Evolutionary conservation across 257 asterid species (phyloP).

Genomic region (Ligustrum vulgare): DNA sequence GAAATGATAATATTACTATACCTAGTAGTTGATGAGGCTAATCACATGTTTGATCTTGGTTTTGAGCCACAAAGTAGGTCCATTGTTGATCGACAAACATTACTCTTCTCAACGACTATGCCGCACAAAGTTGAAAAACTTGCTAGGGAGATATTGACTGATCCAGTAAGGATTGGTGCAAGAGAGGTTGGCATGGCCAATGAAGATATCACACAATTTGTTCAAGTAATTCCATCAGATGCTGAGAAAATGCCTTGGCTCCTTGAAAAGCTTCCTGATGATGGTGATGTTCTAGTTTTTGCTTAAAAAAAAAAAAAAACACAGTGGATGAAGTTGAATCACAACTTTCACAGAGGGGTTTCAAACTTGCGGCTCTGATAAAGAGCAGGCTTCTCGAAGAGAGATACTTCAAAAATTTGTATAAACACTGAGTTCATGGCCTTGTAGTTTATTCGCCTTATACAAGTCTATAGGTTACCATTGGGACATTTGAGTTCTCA

Average conservation of each 20-base stretch:
- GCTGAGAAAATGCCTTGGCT: conserved; percentile 90
- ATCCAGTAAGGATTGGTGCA: conserved; percentile 89
- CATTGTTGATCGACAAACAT: conserved; percentile 89
- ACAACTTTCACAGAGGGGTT: conserved; percentile 63
- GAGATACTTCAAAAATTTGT: conserved; percentile 83
- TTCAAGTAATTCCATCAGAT: conserved; percentile 77
- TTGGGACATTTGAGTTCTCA: too few relatives aligned
- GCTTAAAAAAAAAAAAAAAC: conserved; percentile 91
- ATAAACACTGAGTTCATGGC: too few relatives aligned
- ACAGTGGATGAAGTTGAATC: conserved; percentile 87
- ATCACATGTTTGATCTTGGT: conserved; percentile 99
- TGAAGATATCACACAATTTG: conserved; percentile 92
- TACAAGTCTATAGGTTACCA: too few relatives aligned
- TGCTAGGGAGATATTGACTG: conserved; percentile 91
- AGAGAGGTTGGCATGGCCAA: conserved; percentile 99
- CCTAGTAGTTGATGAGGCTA: conserved; percentile 97
- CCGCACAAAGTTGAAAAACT: conserved; percentile 94
- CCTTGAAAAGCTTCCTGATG: conserved; percentile 90
- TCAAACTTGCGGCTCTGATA: conserved; percentile 93
- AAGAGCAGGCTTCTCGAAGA: conserved; percentile 95
- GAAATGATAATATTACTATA: too few relatives aligned
- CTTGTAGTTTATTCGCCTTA: too few relatives aligned
- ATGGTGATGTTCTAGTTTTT: conserved; percentile 90
- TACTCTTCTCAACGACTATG: conserved; percentile 98
- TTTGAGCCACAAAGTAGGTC: conserved; percentile 98